Conservation (phyloP, 2,329 filamentous ascomycete species). For the Hymenoscyphus scutula region DNA sequence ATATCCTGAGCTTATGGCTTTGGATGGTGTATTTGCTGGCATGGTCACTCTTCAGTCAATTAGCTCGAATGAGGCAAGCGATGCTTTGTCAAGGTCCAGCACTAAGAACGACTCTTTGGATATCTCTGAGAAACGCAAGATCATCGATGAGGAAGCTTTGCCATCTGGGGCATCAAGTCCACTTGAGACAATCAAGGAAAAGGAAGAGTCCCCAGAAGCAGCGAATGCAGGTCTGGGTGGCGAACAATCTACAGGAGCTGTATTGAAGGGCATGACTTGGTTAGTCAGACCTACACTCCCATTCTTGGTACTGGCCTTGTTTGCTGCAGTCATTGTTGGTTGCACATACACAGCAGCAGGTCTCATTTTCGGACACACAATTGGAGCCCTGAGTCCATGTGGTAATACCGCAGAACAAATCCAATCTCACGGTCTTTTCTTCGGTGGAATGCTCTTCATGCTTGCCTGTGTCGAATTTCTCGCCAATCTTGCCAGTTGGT, state of each 20-base stretch:
- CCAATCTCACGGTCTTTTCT: slow-evolving; percentile 36
- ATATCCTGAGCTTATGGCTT: slow-evolving; percentile 72
- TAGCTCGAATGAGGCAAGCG: neutral
- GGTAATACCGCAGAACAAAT: slow-evolving; percentile 23
- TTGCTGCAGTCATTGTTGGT: slow-evolving; percentile 53
- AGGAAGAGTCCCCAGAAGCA: neutral
- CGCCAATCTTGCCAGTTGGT: slow-evolving; percentile 59
- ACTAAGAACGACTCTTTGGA: neutral
- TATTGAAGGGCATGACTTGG: neutral
- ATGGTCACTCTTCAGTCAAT: slow-evolving; percentile 8
- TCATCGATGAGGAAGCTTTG: neutral
- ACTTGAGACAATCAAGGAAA: neutral
- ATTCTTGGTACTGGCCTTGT: slow-evolving; percentile 39
- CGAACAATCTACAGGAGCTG: neutral
- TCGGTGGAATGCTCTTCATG: slow-evolving; percentile 46
- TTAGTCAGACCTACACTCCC: slow-evolving; percentile 15
- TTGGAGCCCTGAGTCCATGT: slow-evolving; percentile 50
- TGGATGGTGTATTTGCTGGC: slow-evolving; percentile 55
- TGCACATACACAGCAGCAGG: slow-evolving; percentile 52
- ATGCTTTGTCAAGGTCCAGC: neutral
- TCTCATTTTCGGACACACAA: slow-evolving; percentile 53
- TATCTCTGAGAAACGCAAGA: neutral
- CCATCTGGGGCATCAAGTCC: neutral
- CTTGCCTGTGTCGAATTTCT: slow-evolving; percentile 57
- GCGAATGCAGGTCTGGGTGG: neutral